Conservation (phyloP, 1,284 basidiomycete species). For the Xerocomus nothofagi region DNA sequence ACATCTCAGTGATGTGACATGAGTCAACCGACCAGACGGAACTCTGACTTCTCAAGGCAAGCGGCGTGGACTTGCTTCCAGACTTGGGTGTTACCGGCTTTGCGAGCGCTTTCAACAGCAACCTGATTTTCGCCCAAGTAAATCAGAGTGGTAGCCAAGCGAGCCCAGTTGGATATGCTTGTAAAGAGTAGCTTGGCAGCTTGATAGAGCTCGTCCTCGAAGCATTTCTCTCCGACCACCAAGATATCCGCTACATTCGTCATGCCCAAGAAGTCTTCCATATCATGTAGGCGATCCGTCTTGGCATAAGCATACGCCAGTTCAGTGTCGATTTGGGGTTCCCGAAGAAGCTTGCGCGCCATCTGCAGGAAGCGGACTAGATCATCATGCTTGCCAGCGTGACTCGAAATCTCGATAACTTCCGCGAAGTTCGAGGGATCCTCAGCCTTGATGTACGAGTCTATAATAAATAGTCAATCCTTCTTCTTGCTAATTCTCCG, state of each 20-base stretch:
- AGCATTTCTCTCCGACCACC: constrained; percentile 98
- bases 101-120: constrained; percentile 97
- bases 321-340: constrained; percentile 98
- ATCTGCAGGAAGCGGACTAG: constrained; percentile 98
- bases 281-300: constrained; percentile 95
- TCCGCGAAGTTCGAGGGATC: constrained; percentile 96
- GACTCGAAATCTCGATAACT: constrained; percentile 95
- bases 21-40: constrained; percentile 66
- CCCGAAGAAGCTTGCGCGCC: constrained; percentile 97
- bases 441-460: constrained; percentile 99
- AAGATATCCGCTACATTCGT: constrained; percentile 98
- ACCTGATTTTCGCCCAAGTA: constrained; percentile 98
- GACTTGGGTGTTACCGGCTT: constrained; percentile 99
- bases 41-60: constrained; percentile 96
- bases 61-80: constrained; percentile 99
- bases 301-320: constrained; percentile 96
- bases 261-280: constrained; percentile 99
- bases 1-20: not conserved
- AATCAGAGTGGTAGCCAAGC: constrained; percentile 96
- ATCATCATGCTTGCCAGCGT: constrained; percentile 97
- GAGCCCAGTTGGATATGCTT: constrained; percentile 98
- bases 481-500: not conserved
- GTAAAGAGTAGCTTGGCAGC: constrained; percentile 95
- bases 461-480: constrained; percentile 40
- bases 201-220: constrained; percentile 97